These are phyloP conservation scores for Camelina laxa DNA, from an alignment of 345 rosid genomes.

Conservation along the genomic window DNA sequence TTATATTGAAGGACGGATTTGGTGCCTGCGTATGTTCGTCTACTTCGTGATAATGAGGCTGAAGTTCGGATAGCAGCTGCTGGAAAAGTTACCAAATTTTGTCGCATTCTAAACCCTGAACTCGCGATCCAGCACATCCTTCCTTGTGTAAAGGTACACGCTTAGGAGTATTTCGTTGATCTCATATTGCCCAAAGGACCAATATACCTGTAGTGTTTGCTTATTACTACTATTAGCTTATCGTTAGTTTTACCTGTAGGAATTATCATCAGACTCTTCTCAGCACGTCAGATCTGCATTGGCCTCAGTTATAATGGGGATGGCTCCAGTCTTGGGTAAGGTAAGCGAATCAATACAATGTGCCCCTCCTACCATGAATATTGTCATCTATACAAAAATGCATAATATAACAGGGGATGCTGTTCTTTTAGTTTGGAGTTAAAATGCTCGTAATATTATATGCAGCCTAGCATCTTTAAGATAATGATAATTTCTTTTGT, in stretches of 20 bases:
- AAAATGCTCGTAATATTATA: not conserved
- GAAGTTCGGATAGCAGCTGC: conserved; percentile 99
- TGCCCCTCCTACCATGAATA: conserved; percentile 1
- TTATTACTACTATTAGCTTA: not conserved
- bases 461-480: conserved; percentile 3
- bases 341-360: conserved; percentile 32
- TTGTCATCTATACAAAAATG: conserved; percentile 8
- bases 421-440: not conserved
- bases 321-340: conserved; percentile 81
- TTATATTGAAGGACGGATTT: conserved; percentile 62
- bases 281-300: conserved; percentile 85
- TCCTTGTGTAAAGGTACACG: conserved; percentile 84
- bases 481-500: not conserved
- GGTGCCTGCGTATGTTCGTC: conserved; percentile 92
- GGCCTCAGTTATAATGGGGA: conserved; percentile 92
- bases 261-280: conserved; percentile 75
- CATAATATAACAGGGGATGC: no score
- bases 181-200: not conserved
- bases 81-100: conserved; percentile 92
- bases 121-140: conserved; percentile 82
- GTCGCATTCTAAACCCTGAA: conserved; percentile 86
- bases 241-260: conserved; percentile 49
- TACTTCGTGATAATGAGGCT: conserved; percentile 97
- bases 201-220: no score
- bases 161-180: conserved; percentile 8